phyloP scores from a whole-genome alignment of 176 grass and related monocot genomes.

The Calamus simplicifolius region DNA sequence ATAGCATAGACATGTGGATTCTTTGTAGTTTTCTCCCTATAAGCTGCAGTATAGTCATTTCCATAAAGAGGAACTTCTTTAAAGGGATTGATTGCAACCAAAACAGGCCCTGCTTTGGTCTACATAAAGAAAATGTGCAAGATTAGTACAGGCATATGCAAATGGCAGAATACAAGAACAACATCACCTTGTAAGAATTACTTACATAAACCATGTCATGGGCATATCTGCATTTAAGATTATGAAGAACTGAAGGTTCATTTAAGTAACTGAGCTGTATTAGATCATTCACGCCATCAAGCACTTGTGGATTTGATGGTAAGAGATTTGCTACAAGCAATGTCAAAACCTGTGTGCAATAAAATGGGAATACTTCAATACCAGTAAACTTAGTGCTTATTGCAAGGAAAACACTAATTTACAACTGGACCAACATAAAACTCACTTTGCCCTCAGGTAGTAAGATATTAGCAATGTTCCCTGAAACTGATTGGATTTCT shows the following conservation, averaged over 20 bases:
- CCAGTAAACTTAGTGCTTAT: too few species aligned
- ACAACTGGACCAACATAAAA: too few species aligned
- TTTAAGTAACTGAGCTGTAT: slow-evolving; percentile 99
- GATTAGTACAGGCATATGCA: neutral
- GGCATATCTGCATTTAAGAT: slow-evolving; percentile 82
- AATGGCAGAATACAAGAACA: neutral
- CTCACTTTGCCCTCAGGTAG: too few species aligned
- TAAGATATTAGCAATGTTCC: too few species aligned
- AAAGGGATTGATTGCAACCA: slow-evolving; percentile 94
- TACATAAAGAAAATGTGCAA: slow-evolving; percentile 23
- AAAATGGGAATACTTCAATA: too few species aligned
- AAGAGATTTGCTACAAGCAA: slow-evolving; percentile 66
- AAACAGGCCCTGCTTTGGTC: slow-evolving; percentile 99
- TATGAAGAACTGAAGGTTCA: slow-evolving; percentile 91
- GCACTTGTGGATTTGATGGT: slow-evolving; percentile 94
- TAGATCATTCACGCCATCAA: slow-evolving; percentile 90
- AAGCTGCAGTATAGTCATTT: slow-evolving; percentile 67
- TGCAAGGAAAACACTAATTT: too few species aligned
- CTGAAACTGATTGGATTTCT: too few species aligned
- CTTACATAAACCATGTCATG: slow-evolving; percentile 92
- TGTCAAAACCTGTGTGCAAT: slow-evolving; percentile 44
- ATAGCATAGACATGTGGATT: slow-evolving; percentile 97
- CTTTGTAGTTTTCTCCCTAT: slow-evolving; percentile 67
- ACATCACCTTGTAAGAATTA: slow-evolving; percentile 17
- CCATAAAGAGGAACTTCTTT: slow-evolving; percentile 91